Base-by-base conservation (phyloP, 169 alveolate genomes). In the Eimeria zaria region DNA sequence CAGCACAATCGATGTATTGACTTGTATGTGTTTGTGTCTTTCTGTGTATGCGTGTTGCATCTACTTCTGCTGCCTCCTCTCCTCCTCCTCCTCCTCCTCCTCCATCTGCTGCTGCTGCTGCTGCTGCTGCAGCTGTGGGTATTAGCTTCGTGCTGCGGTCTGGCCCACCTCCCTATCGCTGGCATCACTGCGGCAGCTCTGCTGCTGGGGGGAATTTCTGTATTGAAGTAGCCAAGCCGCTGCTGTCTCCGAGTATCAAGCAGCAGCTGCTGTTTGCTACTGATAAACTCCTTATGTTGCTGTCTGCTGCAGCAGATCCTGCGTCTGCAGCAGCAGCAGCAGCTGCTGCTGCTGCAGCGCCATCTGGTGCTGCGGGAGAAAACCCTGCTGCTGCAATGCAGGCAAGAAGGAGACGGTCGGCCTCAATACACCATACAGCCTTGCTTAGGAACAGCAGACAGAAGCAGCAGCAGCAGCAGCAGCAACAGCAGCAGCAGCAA, bases 71-170 rank as follows among this genome's bases (percentile, higher is more conserved):
- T 39, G n/a, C 33, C 20, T 27, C 58, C 9, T 27, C 33, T 39
- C 58, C 84, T 18, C 33, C 33, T 39, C 58, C 83, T 39, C 55
- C 55, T 73, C 33, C 58, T 73, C 58, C 84, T 73, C 58, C 58
- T 73, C 58, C 55, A 36, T 53, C 84, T 73, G 84, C 55, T 73
- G 84, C 58, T 39, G 58, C n/a, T 36, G 84, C 53, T 73, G 84
- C 55, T 83, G 91, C 55, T 51, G 74, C 76, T 83, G 91, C 91
- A 83, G 91, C 91, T 51, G 74, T 83, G 33, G 91, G 91, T 44
- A 33, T 83, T 24, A 83, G 91, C 55, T 83, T 83, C 33, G 91
- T 83, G 51, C 55, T 83, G 53, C 91, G 91, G 33, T 83, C 91
- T 7, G 91, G 91, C 27, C 20, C 33, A 5, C 55, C 74, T 0